phyloP scores from a whole-genome alignment of 2,329 filamentous ascomycete species.

The Torrubiella hemipterigena region DNA sequence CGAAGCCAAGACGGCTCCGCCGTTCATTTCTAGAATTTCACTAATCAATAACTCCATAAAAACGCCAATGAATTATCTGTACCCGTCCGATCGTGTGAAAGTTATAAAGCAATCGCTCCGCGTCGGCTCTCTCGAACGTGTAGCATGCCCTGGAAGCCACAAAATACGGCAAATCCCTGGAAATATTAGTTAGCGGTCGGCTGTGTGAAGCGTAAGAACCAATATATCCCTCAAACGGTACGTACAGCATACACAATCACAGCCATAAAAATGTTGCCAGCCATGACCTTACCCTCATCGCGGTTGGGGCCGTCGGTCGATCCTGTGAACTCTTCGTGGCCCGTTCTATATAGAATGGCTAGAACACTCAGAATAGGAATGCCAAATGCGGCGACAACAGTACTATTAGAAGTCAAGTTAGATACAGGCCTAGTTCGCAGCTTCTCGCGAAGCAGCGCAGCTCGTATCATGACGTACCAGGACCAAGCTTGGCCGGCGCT shows the following conservation, averaged over 20 bases:
- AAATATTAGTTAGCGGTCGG: too few relatives aligned
- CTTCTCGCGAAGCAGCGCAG: too few relatives aligned
- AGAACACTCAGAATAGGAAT: slow-evolving; percentile 53
- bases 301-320: slow-evolving; percentile 56
- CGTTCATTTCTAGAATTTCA: too few relatives aligned
- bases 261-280: slow-evolving; percentile 74
- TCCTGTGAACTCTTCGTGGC: slow-evolving; percentile 77
- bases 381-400: slow-evolving; percentile 54
- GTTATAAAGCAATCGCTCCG: slow-evolving; percentile 67
- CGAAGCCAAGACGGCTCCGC: too few relatives aligned
- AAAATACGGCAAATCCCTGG: slow-evolving; percentile 87
- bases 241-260: slow-evolving; percentile 82
- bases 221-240: slow-evolving; percentile 12
- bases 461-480: background rate
- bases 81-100: too few relatives aligned
- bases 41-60: too few relatives aligned
- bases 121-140: slow-evolving; percentile 73
- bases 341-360: slow-evolving; percentile 61
- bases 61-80: too few relatives aligned
- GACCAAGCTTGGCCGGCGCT: background rate
- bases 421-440: background rate
- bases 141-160: slow-evolving; percentile 76
- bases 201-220: slow-evolving; percentile 5
- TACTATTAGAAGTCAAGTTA: slow-evolving; percentile 39
- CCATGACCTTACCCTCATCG: slow-evolving; percentile 63